Conservation (phyloP, 768 basidiomycete species). For the Obba rivulosa region DNA sequence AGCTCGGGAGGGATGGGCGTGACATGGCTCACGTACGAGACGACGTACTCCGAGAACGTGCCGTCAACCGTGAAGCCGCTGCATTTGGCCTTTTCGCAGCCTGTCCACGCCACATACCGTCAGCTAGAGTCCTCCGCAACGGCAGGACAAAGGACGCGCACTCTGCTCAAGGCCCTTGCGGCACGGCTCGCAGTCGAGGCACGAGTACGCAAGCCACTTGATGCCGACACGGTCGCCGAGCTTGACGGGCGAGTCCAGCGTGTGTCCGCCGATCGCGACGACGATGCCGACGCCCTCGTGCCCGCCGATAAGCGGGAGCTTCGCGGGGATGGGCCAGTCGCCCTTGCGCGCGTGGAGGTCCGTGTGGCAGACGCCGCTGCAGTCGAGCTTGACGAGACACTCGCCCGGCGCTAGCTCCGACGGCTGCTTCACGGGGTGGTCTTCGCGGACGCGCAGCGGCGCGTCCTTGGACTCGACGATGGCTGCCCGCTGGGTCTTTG, state of each 20-base stretch:
- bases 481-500: slow-evolving; percentile 38
- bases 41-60: slow-evolving; percentile 68
- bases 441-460: slow-evolving; percentile 28
- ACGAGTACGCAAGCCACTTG: slow-evolving; percentile 76
- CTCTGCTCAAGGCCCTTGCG: slow-evolving; percentile 73
- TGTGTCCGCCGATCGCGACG: slow-evolving; percentile 72
- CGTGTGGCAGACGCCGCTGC: slow-evolving; percentile 84
- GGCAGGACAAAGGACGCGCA: too few relatives aligned
- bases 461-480: slow-evolving; percentile 28
- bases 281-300: slow-evolving; percentile 76
- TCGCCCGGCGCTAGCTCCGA: slow-evolving; percentile 59
- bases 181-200: slow-evolving; percentile 73
- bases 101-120: slow-evolving; percentile 29
- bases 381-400: slow-evolving; percentile 70
- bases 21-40: slow-evolving; percentile 68
- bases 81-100: slow-evolving; percentile 52
- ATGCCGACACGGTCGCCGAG: slow-evolving; percentile 79
- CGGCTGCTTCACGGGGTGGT: slow-evolving; percentile 53
- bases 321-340: slow-evolving; percentile 77
- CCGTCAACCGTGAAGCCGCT: slow-evolving; percentile 77
- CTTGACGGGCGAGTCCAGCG: slow-evolving; percentile 54
- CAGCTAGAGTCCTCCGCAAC: too few relatives aligned
- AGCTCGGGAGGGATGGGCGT: slow-evolving; percentile 74
- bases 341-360: slow-evolving; percentile 71
- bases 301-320: slow-evolving; percentile 68